phyloP scores from a whole-genome alignment of 495 filamentous ascomycete species.

The Geopyxis carbonaria region DNA sequence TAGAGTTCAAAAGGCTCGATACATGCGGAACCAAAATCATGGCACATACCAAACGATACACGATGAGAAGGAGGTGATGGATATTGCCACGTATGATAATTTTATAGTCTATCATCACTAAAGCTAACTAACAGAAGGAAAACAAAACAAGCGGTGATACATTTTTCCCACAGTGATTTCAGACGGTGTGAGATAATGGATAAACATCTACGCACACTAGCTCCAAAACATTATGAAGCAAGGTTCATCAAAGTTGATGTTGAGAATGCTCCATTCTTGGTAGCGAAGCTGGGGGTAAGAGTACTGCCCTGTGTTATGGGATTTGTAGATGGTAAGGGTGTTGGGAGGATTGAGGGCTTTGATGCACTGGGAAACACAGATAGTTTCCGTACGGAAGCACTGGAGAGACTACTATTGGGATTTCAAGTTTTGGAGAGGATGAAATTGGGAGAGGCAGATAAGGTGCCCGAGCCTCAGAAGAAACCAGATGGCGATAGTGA shows the following conservation, averaged over 20 bases:
- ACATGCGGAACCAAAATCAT: slow-evolving; percentile 27
- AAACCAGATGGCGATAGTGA: too few relatives aligned
- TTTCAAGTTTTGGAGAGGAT: slow-evolving; percentile 41
- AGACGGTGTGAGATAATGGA: slow-evolving; percentile 41
- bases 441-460: slow-evolving; percentile 35
- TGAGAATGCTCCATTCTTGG: slow-evolving; percentile 55
- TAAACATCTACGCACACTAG: slow-evolving; percentile 31
- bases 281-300: slow-evolving; percentile 49
- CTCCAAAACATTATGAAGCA: slow-evolving; percentile 48
- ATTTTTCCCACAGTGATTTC: slow-evolving; percentile 65
- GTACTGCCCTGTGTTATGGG: slow-evolving; percentile 61
- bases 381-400: slow-evolving; percentile 41
- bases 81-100: slow-evolving; percentile 40
- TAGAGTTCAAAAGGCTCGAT: slow-evolving; percentile 24
- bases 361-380: slow-evolving; percentile 51
- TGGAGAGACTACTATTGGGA: slow-evolving; percentile 46
- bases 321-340: slow-evolving; percentile 49
- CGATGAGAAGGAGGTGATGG: slow-evolving; percentile 49
- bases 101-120: neutral
- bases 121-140: neutral
- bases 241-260: slow-evolving; percentile 53
- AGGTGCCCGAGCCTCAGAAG: too few relatives aligned
- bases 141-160: slow-evolving; percentile 46
- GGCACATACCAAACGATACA: slow-evolving; percentile 41
- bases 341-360: slow-evolving; percentile 58